Evolutionary conservation across 1,139 yeast genomes (phyloP).

Genomic region (Ashbya aceris): DNA sequence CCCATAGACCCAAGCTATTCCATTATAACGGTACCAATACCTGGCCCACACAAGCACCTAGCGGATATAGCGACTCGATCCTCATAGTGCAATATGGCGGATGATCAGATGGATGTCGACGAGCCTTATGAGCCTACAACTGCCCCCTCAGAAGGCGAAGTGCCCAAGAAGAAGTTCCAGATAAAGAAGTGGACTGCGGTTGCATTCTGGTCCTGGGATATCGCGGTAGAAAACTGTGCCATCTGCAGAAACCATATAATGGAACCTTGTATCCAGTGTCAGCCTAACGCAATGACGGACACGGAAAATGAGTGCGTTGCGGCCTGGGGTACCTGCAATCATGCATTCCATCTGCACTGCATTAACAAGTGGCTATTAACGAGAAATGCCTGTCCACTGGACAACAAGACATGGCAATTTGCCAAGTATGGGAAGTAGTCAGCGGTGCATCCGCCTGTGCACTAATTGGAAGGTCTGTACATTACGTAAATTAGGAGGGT

Average conservation of each 20-base stretch:
- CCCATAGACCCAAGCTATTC: too few relatives aligned
- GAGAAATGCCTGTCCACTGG: constrained; percentile 96
- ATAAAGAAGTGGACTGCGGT: constrained; percentile 95
- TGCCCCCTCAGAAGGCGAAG: constrained; percentile 2
- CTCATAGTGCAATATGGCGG: constrained; percentile 4
- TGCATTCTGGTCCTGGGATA: constrained; percentile 99
- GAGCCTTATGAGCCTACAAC: constrained; percentile 2
- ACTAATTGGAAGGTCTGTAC: neutral
- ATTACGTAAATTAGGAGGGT: neutral
- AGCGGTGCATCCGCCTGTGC: neutral
- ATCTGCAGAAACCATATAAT: constrained; percentile 95
- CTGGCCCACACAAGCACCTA: too few relatives aligned
- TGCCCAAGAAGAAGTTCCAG: constrained; percentile 44
- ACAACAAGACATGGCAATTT: constrained; percentile 86
- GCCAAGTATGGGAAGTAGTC: constrained; percentile 60
- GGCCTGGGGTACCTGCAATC: constrained; percentile 94
- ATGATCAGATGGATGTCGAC: constrained; percentile 7
- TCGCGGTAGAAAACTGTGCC: constrained; percentile 93
- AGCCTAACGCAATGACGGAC: constrained; percentile 63
- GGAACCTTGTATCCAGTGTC: constrained; percentile 99
- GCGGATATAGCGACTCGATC: too few relatives aligned
- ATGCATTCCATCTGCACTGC: constrained; percentile 57
- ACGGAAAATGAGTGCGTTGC: constrained; percentile 82
- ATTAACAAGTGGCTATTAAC: constrained; percentile 93
- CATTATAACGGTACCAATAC: too few relatives aligned